These are phyloP conservation scores for Garcia nutans DNA, from an alignment of 345 rosid species.

Conservation along the genomic window DNA sequence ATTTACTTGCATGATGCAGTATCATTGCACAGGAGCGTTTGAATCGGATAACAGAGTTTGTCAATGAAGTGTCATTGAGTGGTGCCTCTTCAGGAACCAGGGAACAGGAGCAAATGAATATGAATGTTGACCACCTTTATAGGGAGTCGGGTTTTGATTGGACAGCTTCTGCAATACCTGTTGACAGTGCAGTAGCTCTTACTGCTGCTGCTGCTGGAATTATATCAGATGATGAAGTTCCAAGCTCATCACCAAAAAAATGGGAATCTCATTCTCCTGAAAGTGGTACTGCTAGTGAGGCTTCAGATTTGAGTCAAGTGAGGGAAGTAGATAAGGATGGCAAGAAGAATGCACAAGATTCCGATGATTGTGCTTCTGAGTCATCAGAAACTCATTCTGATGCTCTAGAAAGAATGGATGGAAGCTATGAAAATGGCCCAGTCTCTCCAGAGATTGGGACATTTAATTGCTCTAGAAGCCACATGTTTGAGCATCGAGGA, in stretches of 20 bases:
- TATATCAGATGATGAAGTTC: slow-evolving; percentile 56
- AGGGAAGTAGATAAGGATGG: slow-evolving; percentile 62
- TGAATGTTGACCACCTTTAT: slow-evolving; percentile 36
- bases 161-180: slow-evolving; percentile 82
- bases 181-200: slow-evolving; percentile 64
- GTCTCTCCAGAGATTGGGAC: slow-evolving; percentile 66
- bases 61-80: slow-evolving; percentile 66
- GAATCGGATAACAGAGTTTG: slow-evolving; percentile 79
- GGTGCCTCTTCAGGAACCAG: slow-evolving; percentile 41
- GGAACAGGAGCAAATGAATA: slow-evolving; percentile 38
- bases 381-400: slow-evolving; percentile 60
- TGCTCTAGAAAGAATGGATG: slow-evolving; percentile 47
- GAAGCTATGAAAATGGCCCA: slow-evolving; percentile 50
- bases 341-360: slow-evolving; percentile 42
- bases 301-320: slow-evolving; percentile 60
- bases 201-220: slow-evolving; percentile 86
- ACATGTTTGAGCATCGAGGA: slow-evolving; percentile 54
- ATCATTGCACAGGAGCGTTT: slow-evolving; percentile 97
- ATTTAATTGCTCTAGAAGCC: slow-evolving; percentile 38
- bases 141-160: slow-evolving; percentile 50
- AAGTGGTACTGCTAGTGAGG: slow-evolving; percentile 57
- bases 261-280: slow-evolving; percentile 66
- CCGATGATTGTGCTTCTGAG: slow-evolving; percentile 67
- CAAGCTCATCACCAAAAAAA: slow-evolving; percentile 43
- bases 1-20: slow-evolving; percentile 57